Evolutionary conservation across 2,329 filamentous ascomycete species (phyloP).

Genomic region (Aspergillus niger): DNA sequence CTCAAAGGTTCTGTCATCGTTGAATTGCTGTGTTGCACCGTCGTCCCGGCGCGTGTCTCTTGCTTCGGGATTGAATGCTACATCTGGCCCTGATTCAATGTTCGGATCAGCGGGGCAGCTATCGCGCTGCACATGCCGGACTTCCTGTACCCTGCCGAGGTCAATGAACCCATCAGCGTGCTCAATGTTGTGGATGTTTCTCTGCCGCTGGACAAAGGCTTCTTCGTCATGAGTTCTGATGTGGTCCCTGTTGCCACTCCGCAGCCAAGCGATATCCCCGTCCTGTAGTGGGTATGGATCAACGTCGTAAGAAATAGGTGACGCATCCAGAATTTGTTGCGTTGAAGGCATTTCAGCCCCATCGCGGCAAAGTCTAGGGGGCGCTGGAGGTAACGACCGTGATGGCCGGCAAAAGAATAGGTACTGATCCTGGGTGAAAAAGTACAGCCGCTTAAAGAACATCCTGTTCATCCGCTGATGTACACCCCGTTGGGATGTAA

Average conservation of each 20-base stretch:
- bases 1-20: conserved; percentile 63
- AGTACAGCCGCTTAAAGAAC: conserved; percentile 68
- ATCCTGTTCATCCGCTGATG: conserved; percentile 61
- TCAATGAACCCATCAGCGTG: conserved; percentile 67
- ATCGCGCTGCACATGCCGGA: conserved; percentile 58
- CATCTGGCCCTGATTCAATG: conserved; percentile 55
- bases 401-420: conserved; percentile 64
- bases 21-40: conserved; percentile 55
- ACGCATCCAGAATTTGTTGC: conserved; percentile 56
- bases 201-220: conserved; percentile 60
- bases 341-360: conserved; percentile 55
- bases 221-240: conserved; percentile 58
- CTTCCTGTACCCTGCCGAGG: conserved; percentile 58
- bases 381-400: conserved; percentile 60
- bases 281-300: conserved; percentile 62
- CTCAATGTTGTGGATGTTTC: conserved; percentile 60
- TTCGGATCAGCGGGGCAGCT: conserved; percentile 55
- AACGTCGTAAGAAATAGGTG: conserved; percentile 63
- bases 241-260: conserved; percentile 48
- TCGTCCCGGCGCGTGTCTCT: conserved; percentile 53
- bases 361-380: conserved; percentile 54
- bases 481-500: conserved; percentile 64
- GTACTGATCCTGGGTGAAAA: conserved; percentile 64
- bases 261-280: conserved; percentile 59
- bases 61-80: conserved; percentile 57